Evolutionary conservation across 768 basidiomycete species (phyloP), one percentile per base, ranked within the genome.

Genomic region (Calvatia gigantea): DNA sequence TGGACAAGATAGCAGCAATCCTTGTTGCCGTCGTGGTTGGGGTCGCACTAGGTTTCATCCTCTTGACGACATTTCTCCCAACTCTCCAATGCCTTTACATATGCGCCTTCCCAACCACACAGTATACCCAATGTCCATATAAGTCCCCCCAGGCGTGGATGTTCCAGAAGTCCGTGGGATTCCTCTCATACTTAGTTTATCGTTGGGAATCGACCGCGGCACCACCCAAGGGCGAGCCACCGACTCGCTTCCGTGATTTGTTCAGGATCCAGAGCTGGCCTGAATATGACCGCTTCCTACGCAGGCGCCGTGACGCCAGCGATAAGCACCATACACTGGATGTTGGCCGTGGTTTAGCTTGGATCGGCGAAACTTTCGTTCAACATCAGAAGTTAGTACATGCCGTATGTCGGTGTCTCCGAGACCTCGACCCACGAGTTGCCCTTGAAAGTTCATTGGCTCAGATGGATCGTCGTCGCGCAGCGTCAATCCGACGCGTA

Each of bases 31-130:
- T 54, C 1, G 47, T 54, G 15, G 44, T 48, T 44, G 55, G 57
- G 31, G 25, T 60, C 29, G 39, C 60, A 28, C 6, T 49, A 37
- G 19, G 58, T 15, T 35, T 61, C 56, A 42, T 63, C 23, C 19
- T 56, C 27, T 37, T 35, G 41, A 55, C 63, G n/a, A 46, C 38
- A 29, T 35, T 61, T 37, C 31, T 56, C n/a, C 63, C 63, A 50
- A 51, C 59, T 55, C 39, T 60, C 51, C 28, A 61, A 54, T 37
- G 3, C 42, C 39, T 43, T 9, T 51, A 12, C 8, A 29, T 51
- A 27, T 35, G 46, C 17, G 14, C 19, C 14, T 38, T 41, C n/a
- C 28, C 39, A 2, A 12, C 23, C 19, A 21, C 23, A 7, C n/a
- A 51, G 7, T 41, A 28, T 37, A 17, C 51, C 8, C 57, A 45